Percentiles rank a stretch among this genome's conserved stretches.
Evolutionary conservation across 2,329 filamentous ascomycete species (phyloP).

Genomic region (Penicillium sp.): DNA sequence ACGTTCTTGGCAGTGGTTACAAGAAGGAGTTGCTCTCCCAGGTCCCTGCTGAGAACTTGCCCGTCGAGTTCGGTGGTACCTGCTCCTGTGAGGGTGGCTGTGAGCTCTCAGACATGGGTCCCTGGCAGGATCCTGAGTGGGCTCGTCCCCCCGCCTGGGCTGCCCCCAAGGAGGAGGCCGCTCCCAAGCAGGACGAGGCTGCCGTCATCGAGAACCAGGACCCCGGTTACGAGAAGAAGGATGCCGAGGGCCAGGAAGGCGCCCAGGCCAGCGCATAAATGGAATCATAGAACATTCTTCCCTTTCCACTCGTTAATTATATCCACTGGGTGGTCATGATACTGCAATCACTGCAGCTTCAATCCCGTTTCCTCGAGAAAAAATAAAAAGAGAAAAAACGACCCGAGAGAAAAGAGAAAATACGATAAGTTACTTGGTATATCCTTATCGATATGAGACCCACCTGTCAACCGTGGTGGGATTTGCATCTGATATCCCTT

Average conservation of each 20-base stretch:
- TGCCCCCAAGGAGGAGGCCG: constrained; percentile 14
- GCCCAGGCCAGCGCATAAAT: constrained; percentile 31
- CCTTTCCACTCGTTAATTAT: constrained; percentile 10
- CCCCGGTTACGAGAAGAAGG: constrained; percentile 28
- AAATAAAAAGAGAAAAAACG: constrained; percentile 7
- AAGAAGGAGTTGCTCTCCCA: constrained; percentile 81
- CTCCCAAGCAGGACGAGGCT: constrained; percentile 20
- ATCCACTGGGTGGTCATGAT: not conserved
- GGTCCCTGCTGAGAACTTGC: constrained; percentile 86
- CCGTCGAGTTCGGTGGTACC: constrained; percentile 77
- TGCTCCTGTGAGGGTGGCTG: constrained; percentile 85
- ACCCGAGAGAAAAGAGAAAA: not conserved
- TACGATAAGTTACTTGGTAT: not conserved
- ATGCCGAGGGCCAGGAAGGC: constrained; percentile 26
- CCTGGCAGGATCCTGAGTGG: constrained; percentile 65
- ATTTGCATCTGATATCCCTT: not conserved
- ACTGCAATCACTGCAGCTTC: not conserved
- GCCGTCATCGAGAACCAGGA: constrained; percentile 25
- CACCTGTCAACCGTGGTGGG: not conserved
- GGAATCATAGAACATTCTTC: constrained; percentile 13
- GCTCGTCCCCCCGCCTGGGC: constrained; percentile 46
- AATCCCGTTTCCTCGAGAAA: not conserved
- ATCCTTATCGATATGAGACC: not conserved
- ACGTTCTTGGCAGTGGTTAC: constrained; percentile 80
- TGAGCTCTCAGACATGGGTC: constrained; percentile 81